Conservation (phyloP, 2,329 filamentous ascomycete genomes). For the Colletotrichum sansevieriae region DNA sequence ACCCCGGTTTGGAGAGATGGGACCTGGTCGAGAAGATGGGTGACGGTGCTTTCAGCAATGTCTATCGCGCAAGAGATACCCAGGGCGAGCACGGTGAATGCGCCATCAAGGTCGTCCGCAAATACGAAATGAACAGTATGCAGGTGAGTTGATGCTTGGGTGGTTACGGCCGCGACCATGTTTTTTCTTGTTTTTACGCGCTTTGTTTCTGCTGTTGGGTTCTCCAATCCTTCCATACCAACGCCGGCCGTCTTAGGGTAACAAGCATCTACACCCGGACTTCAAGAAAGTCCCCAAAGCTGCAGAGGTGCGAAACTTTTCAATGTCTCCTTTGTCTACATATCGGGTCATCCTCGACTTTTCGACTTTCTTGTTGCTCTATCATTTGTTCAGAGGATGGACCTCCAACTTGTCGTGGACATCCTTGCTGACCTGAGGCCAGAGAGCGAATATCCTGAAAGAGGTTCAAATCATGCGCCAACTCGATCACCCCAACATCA, state of each 20-base stretch:
- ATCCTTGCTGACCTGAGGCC: slow-evolving; percentile 48
- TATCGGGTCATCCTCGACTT: slow-evolving; percentile 46
- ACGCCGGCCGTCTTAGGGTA: slow-evolving; percentile 76
- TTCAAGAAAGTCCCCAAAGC: slow-evolving; percentile 95
- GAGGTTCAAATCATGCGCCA: slow-evolving; percentile 99
- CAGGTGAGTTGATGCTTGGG: slow-evolving; percentile 79
- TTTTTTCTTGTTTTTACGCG: slow-evolving; percentile 45
- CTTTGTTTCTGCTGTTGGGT: slow-evolving; percentile 44
- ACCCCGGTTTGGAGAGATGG: slow-evolving; percentile 89
- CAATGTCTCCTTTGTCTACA: slow-evolving; percentile 51
- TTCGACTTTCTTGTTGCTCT: slow-evolving; percentile 47
- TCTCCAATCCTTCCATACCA: slow-evolving; percentile 59
- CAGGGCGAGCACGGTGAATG: slow-evolving; percentile 79
- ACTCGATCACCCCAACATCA: slow-evolving; percentile 94
- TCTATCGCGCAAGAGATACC: slow-evolving; percentile 87
- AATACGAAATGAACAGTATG: slow-evolving; percentile 98
- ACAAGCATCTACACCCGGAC: slow-evolving; percentile 93
- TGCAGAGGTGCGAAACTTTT: slow-evolving; percentile 88
- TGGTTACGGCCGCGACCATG: slow-evolving; percentile 40
- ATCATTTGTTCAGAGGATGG: slow-evolving; percentile 42
- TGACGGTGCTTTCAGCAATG: slow-evolving; percentile 98
- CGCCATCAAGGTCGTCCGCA: slow-evolving; percentile 98
- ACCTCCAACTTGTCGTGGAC: slow-evolving; percentile 10
- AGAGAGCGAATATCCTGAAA: slow-evolving; percentile 98
- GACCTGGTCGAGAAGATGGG: slow-evolving; percentile 96